Conservation (phyloP, 345 rosid genomes). For the Chamaenerion angustifolium region DNA sequence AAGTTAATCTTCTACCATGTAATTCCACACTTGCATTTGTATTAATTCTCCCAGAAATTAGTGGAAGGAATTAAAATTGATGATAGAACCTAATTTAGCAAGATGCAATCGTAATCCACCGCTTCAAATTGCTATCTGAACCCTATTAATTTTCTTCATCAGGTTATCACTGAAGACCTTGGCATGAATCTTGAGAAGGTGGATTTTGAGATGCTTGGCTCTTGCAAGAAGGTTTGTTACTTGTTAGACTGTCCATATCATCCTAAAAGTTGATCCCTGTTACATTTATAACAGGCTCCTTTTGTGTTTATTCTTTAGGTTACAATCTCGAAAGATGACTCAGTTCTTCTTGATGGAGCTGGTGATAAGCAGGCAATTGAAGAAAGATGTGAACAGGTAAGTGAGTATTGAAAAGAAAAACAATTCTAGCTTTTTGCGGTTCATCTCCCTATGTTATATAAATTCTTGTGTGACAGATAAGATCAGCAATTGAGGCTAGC, state of each 20-base stretch:
- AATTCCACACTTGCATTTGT: neutral
- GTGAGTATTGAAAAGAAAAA: too few relatives aligned
- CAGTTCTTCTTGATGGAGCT: conserved; percentile 86
- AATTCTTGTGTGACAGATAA: conserved; percentile 27
- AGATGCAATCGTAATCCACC: too few relatives aligned
- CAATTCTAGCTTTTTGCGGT: neutral
- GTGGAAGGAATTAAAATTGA: neutral
- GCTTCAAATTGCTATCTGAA: neutral
- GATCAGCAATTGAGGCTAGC: conserved; percentile 58
- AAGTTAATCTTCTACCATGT: conserved; percentile 10
- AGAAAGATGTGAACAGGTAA: conserved; percentile 86
- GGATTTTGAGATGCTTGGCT: conserved; percentile 70
- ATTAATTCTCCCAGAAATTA: neutral
- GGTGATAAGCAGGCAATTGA: conserved; percentile 80
- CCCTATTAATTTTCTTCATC: neutral
- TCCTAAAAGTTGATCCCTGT: neutral
- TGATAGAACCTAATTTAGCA: too few relatives aligned
- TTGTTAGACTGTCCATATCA: neutral
- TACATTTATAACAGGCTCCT: neutral
- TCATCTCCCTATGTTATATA: too few relatives aligned
- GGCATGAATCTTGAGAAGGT: conserved; percentile 92
- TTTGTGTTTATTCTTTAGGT: conserved; percentile 23
- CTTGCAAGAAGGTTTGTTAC: conserved; percentile 74
- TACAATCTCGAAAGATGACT: conserved; percentile 82
- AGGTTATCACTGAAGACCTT: conserved; percentile 90